These are phyloP conservation scores for Taiozyma sp. DNA, from an alignment of 1,139 yeast genomes.

Conservation along the genomic window DNA sequence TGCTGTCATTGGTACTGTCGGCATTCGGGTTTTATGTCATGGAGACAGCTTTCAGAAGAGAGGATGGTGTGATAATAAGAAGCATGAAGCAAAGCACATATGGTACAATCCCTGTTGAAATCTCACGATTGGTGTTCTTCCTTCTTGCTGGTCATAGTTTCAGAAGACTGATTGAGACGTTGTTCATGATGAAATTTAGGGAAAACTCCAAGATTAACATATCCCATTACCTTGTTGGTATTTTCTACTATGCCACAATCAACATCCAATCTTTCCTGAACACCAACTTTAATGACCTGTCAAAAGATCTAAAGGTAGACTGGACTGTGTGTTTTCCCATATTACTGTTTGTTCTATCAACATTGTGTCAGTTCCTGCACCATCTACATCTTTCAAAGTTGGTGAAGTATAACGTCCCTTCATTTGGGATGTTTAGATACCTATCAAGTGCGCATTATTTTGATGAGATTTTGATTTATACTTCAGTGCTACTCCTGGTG, in stretches of 20 bases:
- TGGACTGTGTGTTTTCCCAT: conserved; percentile 10
- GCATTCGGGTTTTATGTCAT: conserved; percentile 8
- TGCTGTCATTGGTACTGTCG: conserved; percentile 24
- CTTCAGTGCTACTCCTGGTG: conserved; percentile 31
- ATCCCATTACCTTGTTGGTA: conserved; percentile 72
- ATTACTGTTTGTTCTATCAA: conserved; percentile 28
- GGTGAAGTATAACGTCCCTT: conserved; percentile 66
- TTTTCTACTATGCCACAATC: conserved; percentile 52
- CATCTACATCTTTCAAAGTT: conserved; percentile 60
- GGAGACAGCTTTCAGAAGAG: conserved; percentile 1
- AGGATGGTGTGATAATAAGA: conserved; percentile 3
- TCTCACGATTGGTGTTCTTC: conserved; percentile 24
- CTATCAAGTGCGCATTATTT: conserved; percentile 78
- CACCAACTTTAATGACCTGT: conserved; percentile 20
- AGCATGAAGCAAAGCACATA: conserved; percentile 8
- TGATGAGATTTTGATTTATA: conserved; percentile 67
- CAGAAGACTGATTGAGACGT: conserved; percentile 62
- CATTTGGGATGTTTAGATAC: conserved; percentile 42
- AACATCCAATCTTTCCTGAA: conserved; percentile 31
- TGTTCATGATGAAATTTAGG: conserved; percentile 43
- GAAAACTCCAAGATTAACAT: conserved; percentile 59
- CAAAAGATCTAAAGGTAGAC: conserved; percentile 14
- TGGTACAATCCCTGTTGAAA: conserved; percentile 17
- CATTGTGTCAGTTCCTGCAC: conserved; percentile 51
- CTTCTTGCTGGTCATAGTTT: conserved; percentile 51